These are phyloP conservation scores for Aspergillus bombycis DNA, from an alignment of 2,329 filamentous ascomycete genomes.

Conservation along the genomic window DNA sequence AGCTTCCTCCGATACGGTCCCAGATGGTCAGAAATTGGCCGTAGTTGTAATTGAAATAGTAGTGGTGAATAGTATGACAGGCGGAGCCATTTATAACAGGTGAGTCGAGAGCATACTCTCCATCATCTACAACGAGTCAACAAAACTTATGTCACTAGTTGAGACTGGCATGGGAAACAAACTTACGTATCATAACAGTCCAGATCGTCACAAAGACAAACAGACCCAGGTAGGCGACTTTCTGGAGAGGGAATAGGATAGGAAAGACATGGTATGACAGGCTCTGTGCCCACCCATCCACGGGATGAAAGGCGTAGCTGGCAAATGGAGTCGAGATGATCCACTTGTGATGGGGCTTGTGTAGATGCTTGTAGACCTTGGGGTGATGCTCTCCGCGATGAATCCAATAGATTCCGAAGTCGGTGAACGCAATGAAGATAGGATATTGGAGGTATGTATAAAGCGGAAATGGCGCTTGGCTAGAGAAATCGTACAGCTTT, in stretches of 20 bases:
- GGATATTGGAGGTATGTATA: slow-evolving; percentile 85
- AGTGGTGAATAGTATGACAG: slow-evolving; percentile 92
- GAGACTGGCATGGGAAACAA: not conserved
- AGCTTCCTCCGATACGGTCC: slow-evolving; percentile 81
- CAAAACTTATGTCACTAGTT: not conserved
- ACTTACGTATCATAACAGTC: slow-evolving; percentile 79
- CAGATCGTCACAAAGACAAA: slow-evolving; percentile 94
- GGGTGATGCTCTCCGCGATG: slow-evolving; percentile 83
- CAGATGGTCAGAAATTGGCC: slow-evolving; percentile 93
- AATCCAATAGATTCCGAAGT: slow-evolving; percentile 87
- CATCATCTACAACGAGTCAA: slow-evolving; percentile 62
- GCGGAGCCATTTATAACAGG: slow-evolving; percentile 89
- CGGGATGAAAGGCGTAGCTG: slow-evolving; percentile 88
- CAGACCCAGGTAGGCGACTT: slow-evolving; percentile 79
- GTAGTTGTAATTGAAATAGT: slow-evolving; percentile 90
- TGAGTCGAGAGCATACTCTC: slow-evolving; percentile 86
- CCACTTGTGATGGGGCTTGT: slow-evolving; percentile 99
- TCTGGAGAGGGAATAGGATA: slow-evolving; percentile 88
- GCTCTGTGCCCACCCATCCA: slow-evolving; percentile 87
- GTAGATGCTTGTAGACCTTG: slow-evolving; percentile 77
- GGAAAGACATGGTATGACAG: slow-evolving; percentile 91
- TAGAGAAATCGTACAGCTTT: slow-evolving; percentile 78
- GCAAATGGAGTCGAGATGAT: slow-evolving; percentile 95
- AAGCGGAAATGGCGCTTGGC: slow-evolving; percentile 72
- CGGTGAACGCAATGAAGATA: slow-evolving; percentile 83